Conservation (phyloP, 2,329 filamentous ascomycete genomes). For the Cryphonectria radicalis region DNA sequence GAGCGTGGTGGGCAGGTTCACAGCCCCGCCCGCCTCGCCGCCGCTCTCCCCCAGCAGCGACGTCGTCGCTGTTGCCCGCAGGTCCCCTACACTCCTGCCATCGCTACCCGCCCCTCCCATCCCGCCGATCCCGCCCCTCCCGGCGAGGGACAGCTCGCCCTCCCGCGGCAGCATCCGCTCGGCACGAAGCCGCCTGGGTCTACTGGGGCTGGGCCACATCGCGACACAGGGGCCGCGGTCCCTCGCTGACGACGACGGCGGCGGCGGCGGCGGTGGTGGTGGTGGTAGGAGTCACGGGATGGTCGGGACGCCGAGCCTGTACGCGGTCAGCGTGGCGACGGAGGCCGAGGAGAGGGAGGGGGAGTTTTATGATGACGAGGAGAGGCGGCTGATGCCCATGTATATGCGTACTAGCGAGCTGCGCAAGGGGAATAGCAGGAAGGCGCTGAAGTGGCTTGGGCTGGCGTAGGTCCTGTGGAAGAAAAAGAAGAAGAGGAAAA, state of each 20-base stretch:
- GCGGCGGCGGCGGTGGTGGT: not conserved
- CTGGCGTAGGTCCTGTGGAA: conserved; percentile 24
- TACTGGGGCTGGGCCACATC: not conserved
- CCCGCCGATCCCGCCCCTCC: conserved; percentile 4
- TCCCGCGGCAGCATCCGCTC: conserved; percentile 13
- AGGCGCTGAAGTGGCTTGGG: conserved; percentile 45
- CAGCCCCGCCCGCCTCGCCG: conserved; percentile 14
- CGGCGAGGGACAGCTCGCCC: conserved; percentile 7
- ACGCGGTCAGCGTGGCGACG: conserved; percentile 24
- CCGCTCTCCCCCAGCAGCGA: not conserved
- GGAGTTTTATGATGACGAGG: conserved; percentile 32
- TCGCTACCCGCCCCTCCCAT: not conserved
- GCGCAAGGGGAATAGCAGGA: conserved; percentile 35
- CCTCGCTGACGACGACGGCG: conserved; percentile 10
- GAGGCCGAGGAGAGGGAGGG: conserved; percentile 30
- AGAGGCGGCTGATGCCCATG: conserved; percentile 36
- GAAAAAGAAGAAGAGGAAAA: too few relatives aligned
- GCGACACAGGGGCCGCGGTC: conserved; percentile 7
- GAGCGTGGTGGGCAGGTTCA: conserved; percentile 14
- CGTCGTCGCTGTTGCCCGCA: not conserved
- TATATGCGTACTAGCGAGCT: conserved; percentile 30
- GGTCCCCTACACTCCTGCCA: not conserved
- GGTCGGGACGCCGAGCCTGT: conserved; percentile 27
- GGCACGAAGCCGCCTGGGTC: conserved; percentile 8
- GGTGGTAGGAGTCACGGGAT: not conserved